A percentile compares a stretch with the other conserved stretches of the same genome.
Conservation (phyloP, 1,284 basidiomycete species). For the Rhizoctonia solani region DNA sequence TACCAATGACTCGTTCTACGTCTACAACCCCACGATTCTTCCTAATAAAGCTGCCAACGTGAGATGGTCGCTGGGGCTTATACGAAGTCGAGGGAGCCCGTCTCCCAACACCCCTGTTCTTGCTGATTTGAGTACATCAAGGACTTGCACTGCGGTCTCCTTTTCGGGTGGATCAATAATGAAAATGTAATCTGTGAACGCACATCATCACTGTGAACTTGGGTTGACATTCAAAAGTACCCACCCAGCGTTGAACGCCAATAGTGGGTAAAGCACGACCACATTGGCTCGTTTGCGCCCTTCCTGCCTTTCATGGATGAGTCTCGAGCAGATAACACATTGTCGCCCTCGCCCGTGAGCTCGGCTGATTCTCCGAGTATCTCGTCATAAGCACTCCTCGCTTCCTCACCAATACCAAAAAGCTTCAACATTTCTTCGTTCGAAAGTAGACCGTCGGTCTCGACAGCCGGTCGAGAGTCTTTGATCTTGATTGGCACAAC, state of each 20-base stretch:
- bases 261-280: constrained; percentile 78
- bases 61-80: constrained; percentile 88
- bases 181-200: constrained; percentile 82
- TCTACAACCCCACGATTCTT: background rate
- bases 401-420: constrained; percentile 48
- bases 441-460: constrained; percentile 73
- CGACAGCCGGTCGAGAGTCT: constrained; percentile 63
- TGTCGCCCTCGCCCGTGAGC: constrained; percentile 39
- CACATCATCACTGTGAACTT: constrained; percentile 35
- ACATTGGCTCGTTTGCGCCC: constrained; percentile 73
- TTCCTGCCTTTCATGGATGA: constrained; percentile 54
- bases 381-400: constrained; percentile 66
- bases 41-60: constrained; percentile 54
- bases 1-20: background rate
- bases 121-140: constrained; percentile 68
- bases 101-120: constrained; percentile 62
- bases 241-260: constrained; percentile 81
- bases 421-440: constrained; percentile 63
- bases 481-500: constrained; percentile 61
- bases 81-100: constrained; percentile 77
- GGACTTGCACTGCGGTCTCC: constrained; percentile 48
- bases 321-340: constrained; percentile 46
- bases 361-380: constrained; percentile 49
- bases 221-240: constrained; percentile 32
- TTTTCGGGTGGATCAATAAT: constrained; percentile 45